phyloP scores from a whole-genome alignment of 352 stramenopile species.

The Lagenidium giganteum region DNA sequence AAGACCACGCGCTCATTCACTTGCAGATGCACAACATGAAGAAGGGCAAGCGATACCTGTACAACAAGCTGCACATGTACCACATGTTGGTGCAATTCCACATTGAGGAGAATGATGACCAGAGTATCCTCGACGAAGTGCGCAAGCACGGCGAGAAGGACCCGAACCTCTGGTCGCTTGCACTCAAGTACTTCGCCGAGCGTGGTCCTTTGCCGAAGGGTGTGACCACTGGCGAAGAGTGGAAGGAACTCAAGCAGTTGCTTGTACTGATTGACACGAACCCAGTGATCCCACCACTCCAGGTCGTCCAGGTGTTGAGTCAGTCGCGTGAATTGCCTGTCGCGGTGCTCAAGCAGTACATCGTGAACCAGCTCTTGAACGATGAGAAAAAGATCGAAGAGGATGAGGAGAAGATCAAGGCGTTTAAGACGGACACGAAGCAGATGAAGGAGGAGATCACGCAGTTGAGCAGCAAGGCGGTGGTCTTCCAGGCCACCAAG shows the following conservation, averaged over 20 bases:
- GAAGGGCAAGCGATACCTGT: slow-evolving; percentile 91
- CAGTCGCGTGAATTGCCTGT: slow-evolving; percentile 79
- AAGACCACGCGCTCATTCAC: slow-evolving; percentile 91
- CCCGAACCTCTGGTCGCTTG: slow-evolving; percentile 86
- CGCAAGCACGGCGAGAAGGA: slow-evolving; percentile 88
- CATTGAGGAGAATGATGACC: slow-evolving; percentile 89
- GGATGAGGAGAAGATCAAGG: slow-evolving; percentile 83
- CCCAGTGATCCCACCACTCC: slow-evolving; percentile 74
- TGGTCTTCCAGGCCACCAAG: slow-evolving; percentile 89
- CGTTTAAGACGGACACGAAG: slow-evolving; percentile 83
- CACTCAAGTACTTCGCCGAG: slow-evolving; percentile 88
- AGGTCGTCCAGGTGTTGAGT: slow-evolving; percentile 82
- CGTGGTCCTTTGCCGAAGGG: slow-evolving; percentile 69
- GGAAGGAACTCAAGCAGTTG: slow-evolving; percentile 76
- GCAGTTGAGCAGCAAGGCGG: slow-evolving; percentile 74
- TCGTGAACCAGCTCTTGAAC: slow-evolving; percentile 76
- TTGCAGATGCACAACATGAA: slow-evolving; percentile 91
- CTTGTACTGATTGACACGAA: slow-evolving; percentile 76
- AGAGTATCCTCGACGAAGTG: slow-evolving; percentile 86
- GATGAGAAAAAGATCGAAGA: slow-evolving; percentile 83
- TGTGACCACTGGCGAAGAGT: slow-evolving; percentile 52
- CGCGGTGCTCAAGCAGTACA: slow-evolving; percentile 80
- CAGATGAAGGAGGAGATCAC: slow-evolving; percentile 89
- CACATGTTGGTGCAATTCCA: slow-evolving; percentile 93
- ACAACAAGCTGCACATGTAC: slow-evolving; percentile 93